Conservation (phyloP, 2,329 filamentous ascomycete species). For the Penicillium sp. region DNA sequence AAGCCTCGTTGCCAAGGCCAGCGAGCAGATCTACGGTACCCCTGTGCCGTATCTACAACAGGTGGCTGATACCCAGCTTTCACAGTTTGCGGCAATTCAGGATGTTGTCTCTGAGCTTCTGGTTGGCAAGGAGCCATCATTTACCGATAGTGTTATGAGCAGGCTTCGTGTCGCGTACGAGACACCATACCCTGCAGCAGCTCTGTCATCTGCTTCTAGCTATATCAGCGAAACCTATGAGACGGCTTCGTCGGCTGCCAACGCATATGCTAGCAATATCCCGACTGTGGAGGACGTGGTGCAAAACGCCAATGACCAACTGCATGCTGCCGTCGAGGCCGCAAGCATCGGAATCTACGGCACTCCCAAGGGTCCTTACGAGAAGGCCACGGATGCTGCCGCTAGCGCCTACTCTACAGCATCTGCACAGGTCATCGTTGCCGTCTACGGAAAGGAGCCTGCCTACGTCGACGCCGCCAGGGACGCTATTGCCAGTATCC, state of each 20-base stretch:
- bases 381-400: constrained; percentile 53
- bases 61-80: constrained; percentile 56
- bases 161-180: constrained; percentile 68
- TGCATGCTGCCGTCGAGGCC: constrained; percentile 57
- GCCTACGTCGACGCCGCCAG: constrained; percentile 53
- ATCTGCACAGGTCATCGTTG: constrained; percentile 49
- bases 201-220: constrained; percentile 49
- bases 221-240: constrained; percentile 48
- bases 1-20: constrained; percentile 59
- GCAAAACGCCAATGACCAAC: constrained; percentile 52
- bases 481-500: constrained; percentile 51
- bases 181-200: constrained; percentile 48
- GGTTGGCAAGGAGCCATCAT: constrained; percentile 70
- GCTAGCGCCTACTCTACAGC: constrained; percentile 51
- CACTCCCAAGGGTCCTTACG: constrained; percentile 50
- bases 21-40: constrained; percentile 65
- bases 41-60: constrained; percentile 60
- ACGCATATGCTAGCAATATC: constrained; percentile 49
- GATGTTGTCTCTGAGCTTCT: constrained; percentile 72
- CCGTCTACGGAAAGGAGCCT: constrained; percentile 53
- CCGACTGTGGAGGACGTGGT: constrained; percentile 56
- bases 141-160: constrained; percentile 73
- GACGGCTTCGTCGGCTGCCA: constrained; percentile 38
- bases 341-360: constrained; percentile 57
- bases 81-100: constrained; percentile 66